Evolutionary conservation across 2,329 filamentous ascomycete species (phyloP), one percentile per base, ranked within the genome.

Genomic region (Apiospora phragmitis): DNA sequence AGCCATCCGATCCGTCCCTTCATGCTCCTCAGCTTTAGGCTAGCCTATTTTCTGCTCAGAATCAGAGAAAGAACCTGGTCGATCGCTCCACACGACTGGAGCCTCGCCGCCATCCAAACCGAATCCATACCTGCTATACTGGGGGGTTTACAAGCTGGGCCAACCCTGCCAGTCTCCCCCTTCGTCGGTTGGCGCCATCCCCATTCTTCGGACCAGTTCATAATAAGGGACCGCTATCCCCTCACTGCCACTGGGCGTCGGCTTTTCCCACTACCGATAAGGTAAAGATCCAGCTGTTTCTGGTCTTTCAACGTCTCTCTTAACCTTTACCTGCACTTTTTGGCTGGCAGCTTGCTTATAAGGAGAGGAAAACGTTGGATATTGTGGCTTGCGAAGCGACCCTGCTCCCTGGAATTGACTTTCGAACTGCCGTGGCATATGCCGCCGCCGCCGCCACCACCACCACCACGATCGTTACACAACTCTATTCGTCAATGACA

Each of bases 181-280:
- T 69, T 72, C 43, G 69, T 69, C 71, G 68, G 69, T 59, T 70
- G 38, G 70, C 65, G 43, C 68, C 62, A 70, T 69, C 62, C 72
- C 74, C 72, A 68, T 73, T 73, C 65, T 73, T 72, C 73, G 73
- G 73, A 69, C 70, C 70, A 73, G 55, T 71, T 73, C 72, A 75
- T 74, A 74, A 72, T 71, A 75, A 70, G 72, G 72, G 71, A 73
- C 75, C 73, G 73, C 71, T 74, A 75, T 75, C 76, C 74, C 75
- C 75, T 76, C 75, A 73, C 68, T 72, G 72, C 73, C 74, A 74
- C 74, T 77, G 74, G 75, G 71, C 73, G 75, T 41, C 43, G 71
- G 75, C 75, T 75, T 73, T 75, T 74, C 70, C 71, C 69, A 71
- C 72, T 71, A 73, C 70, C 69, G 69, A 71, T 66, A 67, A 66